Evolutionary conservation across 768 basidiomycete species (phyloP), one percentile per base, ranked within the genome.

Genomic region (Auriscalpium orientale): DNA sequence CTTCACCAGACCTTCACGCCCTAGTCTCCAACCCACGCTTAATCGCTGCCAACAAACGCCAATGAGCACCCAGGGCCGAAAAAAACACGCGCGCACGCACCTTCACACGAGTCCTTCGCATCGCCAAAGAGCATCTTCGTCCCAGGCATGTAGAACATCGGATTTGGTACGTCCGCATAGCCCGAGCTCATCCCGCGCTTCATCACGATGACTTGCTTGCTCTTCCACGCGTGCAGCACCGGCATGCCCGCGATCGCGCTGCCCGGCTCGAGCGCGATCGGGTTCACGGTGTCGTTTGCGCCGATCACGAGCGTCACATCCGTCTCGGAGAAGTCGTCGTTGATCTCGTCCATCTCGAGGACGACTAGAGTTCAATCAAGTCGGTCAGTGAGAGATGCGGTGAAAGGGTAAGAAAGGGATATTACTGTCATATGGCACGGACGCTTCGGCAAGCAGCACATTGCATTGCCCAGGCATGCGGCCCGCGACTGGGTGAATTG

Each of bases 401-500:
- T 1, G 18, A 20, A 3, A 22, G 11, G 21, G 21, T 11, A 50
- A 4, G 38, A 28, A 47, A 38, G 38, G 54, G 62, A 15, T 12
- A 20, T 68, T 60, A 90, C 88, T 88, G 65, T 93, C 91, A 64
- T 93, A 93, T 2, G 91, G 91, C 13, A 94, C 91, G 6, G 88
- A 87, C 3, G 91, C 91, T 66, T 94, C 91, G 4, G 91, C 91
- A 6, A 94, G 74, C 47, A 94, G 78, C n/a, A 94, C 90, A 64
- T 94, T 94, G 67, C 90, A 91, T 71, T 94, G 89, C 45, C 91
- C 91, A 12, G 91, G 91, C 91, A 94, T 94, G 47, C 91, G 85
- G 51, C 91, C 91, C 44, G 91, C 91, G 13, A 94, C 91, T 11
- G 91, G 91, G 65, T 94, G 91, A 54, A 91, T 91, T 10, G 88